phyloP scores from a whole-genome alignment of 1,139 yeast species.

The Nakaseomyces bracarensis region DNA sequence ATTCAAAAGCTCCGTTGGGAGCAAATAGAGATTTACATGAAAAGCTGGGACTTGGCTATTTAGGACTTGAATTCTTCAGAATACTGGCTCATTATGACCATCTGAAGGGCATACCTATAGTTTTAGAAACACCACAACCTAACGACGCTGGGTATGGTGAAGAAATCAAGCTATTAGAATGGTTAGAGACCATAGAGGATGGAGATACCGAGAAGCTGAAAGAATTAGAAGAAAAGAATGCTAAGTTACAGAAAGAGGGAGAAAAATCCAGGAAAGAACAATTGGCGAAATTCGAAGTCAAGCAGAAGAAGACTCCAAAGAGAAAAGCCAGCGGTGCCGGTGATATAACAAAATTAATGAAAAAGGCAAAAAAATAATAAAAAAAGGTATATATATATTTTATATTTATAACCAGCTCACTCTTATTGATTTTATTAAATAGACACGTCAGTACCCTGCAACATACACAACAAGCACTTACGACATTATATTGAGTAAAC shows the following conservation, averaged over 20 bases:
- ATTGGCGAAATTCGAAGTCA: slow-evolving; percentile 33
- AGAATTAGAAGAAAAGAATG: slow-evolving; percentile 44
- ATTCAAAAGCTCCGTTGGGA: slow-evolving; percentile 87
- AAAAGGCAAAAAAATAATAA: slow-evolving; percentile 3
- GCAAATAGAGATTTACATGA: slow-evolving; percentile 91
- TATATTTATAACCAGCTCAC: too few relatives aligned
- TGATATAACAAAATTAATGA: not conserved
- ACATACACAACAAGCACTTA: too few relatives aligned
- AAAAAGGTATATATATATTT: too few relatives aligned
- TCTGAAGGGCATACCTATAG: slow-evolving; percentile 60
- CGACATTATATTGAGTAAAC: too few relatives aligned
- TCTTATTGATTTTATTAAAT: too few relatives aligned
- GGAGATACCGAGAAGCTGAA: slow-evolving; percentile 11
- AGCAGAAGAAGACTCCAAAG: slow-evolving; percentile 20
- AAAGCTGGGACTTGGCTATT: slow-evolving; percentile 77
- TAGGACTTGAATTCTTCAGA: slow-evolving; percentile 80
- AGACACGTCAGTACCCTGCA: too few relatives aligned
- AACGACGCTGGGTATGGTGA: slow-evolving; percentile 64
- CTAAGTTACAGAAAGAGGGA: slow-evolving; percentile 47
- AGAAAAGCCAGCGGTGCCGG: slow-evolving; percentile 11
- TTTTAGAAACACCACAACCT: slow-evolving; percentile 83
- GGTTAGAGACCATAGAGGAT: slow-evolving; percentile 46
- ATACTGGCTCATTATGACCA: slow-evolving; percentile 57
- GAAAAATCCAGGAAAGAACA: slow-evolving; percentile 47
- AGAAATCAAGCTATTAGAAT: slow-evolving; percentile 55